A percentile compares a stretch with the other conserved stretches of the same genome.
These are phyloP conservation scores for Elongisporangium undulatum DNA, from an alignment of 352 stramenopile genomes.

Conservation along the genomic window DNA sequence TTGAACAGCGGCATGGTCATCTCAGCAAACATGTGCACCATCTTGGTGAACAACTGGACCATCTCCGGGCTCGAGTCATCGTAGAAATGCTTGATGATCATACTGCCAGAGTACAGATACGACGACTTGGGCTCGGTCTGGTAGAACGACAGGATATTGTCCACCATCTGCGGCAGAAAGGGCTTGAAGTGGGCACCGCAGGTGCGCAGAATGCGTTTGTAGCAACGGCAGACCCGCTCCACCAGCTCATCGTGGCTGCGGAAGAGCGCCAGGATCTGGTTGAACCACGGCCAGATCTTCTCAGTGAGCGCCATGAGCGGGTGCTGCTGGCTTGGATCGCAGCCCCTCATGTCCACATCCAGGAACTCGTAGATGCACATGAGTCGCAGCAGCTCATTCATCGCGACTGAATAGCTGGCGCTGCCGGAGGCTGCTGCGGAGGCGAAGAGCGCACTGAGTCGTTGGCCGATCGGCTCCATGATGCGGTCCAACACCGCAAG, in stretches of 20 bases:
- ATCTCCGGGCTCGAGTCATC: conserved; percentile 23
- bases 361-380: conserved; percentile 85
- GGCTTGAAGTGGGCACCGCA: conserved; percentile 57
- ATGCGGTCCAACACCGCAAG: conserved; percentile 59
- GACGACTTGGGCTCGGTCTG: conserved; percentile 77
- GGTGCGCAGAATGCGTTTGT: conserved; percentile 84
- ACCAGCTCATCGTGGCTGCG: conserved; percentile 70
- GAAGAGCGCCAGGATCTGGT: conserved; percentile 79
- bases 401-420: conserved; percentile 30
- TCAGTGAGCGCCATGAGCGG: conserved; percentile 73
- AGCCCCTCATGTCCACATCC: conserved; percentile 24
- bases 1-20: conserved; percentile 87
- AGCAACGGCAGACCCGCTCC: conserved; percentile 78
- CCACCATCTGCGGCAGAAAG: conserved; percentile 66
- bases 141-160: conserved; percentile 78
- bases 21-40: conserved; percentile 61
- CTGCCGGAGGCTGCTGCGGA: conserved; percentile 24
- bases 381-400: conserved; percentile 71
- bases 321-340: conserved; percentile 12
- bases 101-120: conserved; percentile 80
- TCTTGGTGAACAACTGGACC: conserved; percentile 40
- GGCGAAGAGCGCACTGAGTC: conserved; percentile 39
- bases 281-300: conserved; percentile 74
- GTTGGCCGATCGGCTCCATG: conserved; percentile 56
- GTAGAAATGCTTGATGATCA: conserved; percentile 79